Base-by-base conservation (phyloP, 352 stramenopile genomes). In the Pythium rishiriense region DNA sequence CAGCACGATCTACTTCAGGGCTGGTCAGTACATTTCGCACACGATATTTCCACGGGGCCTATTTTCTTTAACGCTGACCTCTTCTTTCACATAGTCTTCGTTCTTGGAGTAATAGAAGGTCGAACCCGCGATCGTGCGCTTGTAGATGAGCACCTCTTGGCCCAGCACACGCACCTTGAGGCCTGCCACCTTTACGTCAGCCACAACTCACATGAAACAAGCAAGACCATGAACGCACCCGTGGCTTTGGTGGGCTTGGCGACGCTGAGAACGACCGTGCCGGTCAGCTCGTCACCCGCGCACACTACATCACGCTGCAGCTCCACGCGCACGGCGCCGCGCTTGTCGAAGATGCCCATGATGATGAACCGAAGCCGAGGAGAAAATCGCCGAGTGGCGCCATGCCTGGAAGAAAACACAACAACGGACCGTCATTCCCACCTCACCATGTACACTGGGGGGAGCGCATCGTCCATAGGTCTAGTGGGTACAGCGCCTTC, bases 311-410 rank as follows among this genome's bases (percentile, higher is more conserved):
- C n/a, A 24, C 51, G 35, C 22, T 33, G 22, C n/a, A 58, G 51
- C 51, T 58, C 51, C 22, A 58, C 51, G 51, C 51, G 51, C 24
- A 58, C 51, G 17, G 51, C n/a, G 51, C 51, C 37, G 51, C 31
- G 51, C 51, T 58, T 45, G 31, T 4, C 22, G 37, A 58, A 58
- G 33, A 58, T 24, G 22, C 51, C 51, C 51, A 58, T 58, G n/a
- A n/a, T n/a, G n/a, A n/a, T n/a, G n/a, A n/a, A n/a, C n/a, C n/a
- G n/a, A n/a, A n/a, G n/a, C n/a, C n/a, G n/a, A n/a, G n/a, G n/a
- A n/a, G n/a, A n/a, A n/a, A n/a, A n/a, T n/a, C n/a, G n/a, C n/a
- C n/a, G n/a, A n/a, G n/a, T n/a, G n/a, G n/a, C n/a, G n/a, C n/a
- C n/a, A n/a, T n/a, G n/a, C n/a, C n/a, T n/a, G n/a, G n/a, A n/a